Evolutionary conservation across 495 filamentous ascomycete genomes (phyloP), one percentile per base, ranked within the genome.

Genomic region (Aspergillus bertholletiae): DNA sequence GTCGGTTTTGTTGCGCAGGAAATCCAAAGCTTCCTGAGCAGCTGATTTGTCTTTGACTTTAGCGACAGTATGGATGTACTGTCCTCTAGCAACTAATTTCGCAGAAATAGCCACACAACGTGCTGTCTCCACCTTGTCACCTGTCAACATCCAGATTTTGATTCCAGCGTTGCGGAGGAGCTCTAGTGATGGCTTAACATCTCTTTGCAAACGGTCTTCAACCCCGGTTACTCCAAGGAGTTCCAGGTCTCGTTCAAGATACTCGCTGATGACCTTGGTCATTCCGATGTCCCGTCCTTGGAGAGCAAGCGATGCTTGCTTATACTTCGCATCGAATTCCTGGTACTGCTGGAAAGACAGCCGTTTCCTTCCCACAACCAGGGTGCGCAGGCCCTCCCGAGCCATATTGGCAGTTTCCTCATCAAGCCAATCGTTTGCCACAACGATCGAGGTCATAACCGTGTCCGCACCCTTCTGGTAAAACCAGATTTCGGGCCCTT

Each of bases 81-180:
- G 95, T 1, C 92, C 91, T 51, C 95, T 78, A 7, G 91, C 85
- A n/a, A 99, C 93, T 20, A 99, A 77, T 71, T 96, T 97, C 18
- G 92, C 87, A 60, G 86, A 91, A 28, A 99, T 89, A 15, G 95
- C 95, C 7, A 99, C 93, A 70, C 95, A 99, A 27, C 93, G 85
- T 12, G 95, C 95, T 24, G 95, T 99, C 70, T 99, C 95, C 1
- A 97, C 90, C 71, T 99, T 99, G 76, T 99, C 95, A 27, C 95
- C 95, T 0, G 95, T 99, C 62, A 99, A 76, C 95, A 99, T 99
- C 95, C 95, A 99, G 51, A 97, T 96, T 72, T 96, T 97, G 66
- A 99, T 90, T n/a, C 95, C 95, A 8, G 95, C 95, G 66, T 99
- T 97, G 55, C 95, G 88, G 40, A 99, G 84, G 13, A 97, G 80